These are phyloP conservation scores for Penicillium arizonense DNA, from an alignment of 495 filamentous ascomycete genomes.

Conservation along the genomic window DNA sequence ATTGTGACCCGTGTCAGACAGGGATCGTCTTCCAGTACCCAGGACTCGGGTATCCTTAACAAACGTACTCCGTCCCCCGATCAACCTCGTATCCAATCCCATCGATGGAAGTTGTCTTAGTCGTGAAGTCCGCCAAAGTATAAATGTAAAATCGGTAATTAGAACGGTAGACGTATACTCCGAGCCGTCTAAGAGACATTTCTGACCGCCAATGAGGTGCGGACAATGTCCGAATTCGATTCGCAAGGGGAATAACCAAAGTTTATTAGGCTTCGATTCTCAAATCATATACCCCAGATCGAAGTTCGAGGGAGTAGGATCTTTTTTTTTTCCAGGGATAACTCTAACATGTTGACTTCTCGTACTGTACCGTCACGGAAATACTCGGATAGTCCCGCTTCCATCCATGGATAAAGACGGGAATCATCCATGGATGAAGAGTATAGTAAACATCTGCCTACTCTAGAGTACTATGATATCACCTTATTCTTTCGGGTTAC, in stretches of 20 bases:
- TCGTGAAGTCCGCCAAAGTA: not conserved
- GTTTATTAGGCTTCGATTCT: not conserved
- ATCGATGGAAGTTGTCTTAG: not conserved
- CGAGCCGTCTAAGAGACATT: no score
- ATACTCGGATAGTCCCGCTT: not conserved
- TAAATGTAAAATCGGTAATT: no score
- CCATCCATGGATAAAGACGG: not conserved
- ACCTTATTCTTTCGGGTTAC: not conserved
- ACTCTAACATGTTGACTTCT: not conserved
- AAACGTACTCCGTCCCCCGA: not conserved
- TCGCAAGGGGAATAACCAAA: conserved; percentile 4
- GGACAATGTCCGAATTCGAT: not conserved
- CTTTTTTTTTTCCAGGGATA: not conserved
- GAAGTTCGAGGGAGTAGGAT: not conserved
- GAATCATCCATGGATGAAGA: not conserved
- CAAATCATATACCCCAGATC: conserved; percentile 1
- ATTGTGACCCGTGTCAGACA: not conserved
- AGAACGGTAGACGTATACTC: no score
- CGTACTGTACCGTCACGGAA: not conserved
- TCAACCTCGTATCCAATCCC: not conserved
- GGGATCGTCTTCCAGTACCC: conserved; percentile 13
- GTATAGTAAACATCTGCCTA: not conserved
- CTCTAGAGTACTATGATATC: not conserved
- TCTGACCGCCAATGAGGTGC: not conserved
- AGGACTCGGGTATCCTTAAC: conserved; percentile 13